Base-by-base conservation (phyloP, 2,329 filamentous ascomycete species). In the Lachnellula occidentalis region DNA sequence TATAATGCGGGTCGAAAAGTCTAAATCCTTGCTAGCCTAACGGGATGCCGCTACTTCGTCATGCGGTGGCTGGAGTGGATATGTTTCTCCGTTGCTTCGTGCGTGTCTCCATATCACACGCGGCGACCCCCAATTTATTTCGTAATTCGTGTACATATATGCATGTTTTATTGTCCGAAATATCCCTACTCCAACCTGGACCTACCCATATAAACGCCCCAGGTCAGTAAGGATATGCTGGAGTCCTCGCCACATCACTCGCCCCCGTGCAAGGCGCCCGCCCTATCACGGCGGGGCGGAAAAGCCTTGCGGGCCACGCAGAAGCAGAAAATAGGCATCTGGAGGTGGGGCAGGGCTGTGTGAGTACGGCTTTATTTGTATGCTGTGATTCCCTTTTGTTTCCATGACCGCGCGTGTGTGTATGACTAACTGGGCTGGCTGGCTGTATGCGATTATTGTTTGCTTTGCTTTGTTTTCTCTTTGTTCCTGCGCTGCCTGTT, bases 281-380 rank as follows among this genome's bases (percentile, higher is more conserved):
- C 3, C 46, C 14, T 19, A 36, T 34, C 21, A n/a, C 11, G 9
- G 5, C 15, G 15, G 24, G 15, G 22, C 31, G 31, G 27, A 31
- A 9, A 31, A 31, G 22, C 27, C 46, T 27, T 31, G 46, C 3
- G 15, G 31, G 24, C 21, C n/a, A 14, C 5, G 2, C 36, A 39
- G n/a, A 2, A 15, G 17, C 12, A 36, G 46, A 51, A 52, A 52
- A 52, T 52, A 52, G 47, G 31, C 42, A 34, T 34, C 11, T 36
- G 5, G 24, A 24, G 31, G 46, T 36, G n/a, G 31, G 46, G 27
- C 46, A 31, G 31, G 31, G 22, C 15, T 48, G 37, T 48, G 31
- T 48, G 21, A n/a, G n/a, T n/a, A n/a, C n/a, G n/a, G n/a, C n/a
- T n/a, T n/a, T 48, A 34, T 17, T 34, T 48, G 24, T 31, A 31